These are phyloP conservation scores for Tetraselmis chui DNA, from an alignment of 139 green algal species.

Conservation along the genomic window DNA sequence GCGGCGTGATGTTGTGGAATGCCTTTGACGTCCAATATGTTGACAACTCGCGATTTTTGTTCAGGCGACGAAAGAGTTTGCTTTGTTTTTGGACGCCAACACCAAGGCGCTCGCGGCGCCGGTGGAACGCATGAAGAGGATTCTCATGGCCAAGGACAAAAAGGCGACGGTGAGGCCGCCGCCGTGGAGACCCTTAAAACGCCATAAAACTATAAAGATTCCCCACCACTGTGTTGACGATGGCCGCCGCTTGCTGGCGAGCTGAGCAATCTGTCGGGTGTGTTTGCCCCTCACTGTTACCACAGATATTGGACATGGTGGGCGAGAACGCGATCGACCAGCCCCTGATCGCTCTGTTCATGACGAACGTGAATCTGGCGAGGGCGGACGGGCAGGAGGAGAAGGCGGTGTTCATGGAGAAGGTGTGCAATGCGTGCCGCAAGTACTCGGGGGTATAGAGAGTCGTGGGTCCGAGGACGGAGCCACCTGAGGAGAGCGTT, in stretches of 20 bases:
- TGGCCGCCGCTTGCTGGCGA: too few relatives aligned
- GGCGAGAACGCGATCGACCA: constrained; percentile 20
- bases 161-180: constrained; percentile 8
- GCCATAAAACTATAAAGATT: too few relatives aligned
- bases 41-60: too few relatives aligned
- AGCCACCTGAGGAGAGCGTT: too few relatives aligned
- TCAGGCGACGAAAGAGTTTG: constrained; percentile 10
- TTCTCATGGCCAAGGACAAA: constrained; percentile 19
- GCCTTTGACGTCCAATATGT: too few relatives aligned
- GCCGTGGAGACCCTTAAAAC: background rate
- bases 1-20: too few relatives aligned
- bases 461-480: too few relatives aligned
- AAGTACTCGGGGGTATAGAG: constrained; percentile 9
- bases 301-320: constrained; percentile 7
- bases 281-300: too few relatives aligned
- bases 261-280: too few relatives aligned
- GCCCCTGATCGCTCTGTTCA: constrained; percentile 21
- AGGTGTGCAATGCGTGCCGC: constrained; percentile 14
- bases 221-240: too few relatives aligned
- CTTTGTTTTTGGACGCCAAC: constrained; percentile 15
- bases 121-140: constrained; percentile 17
- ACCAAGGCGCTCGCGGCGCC: constrained; percentile 9
- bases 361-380: constrained; percentile 23
- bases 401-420: constrained; percentile 23
- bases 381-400: constrained; percentile 4